Evolutionary conservation across 257 asterid species (phyloP).

Genomic region (Fraxinus quadrangulata): DNA sequence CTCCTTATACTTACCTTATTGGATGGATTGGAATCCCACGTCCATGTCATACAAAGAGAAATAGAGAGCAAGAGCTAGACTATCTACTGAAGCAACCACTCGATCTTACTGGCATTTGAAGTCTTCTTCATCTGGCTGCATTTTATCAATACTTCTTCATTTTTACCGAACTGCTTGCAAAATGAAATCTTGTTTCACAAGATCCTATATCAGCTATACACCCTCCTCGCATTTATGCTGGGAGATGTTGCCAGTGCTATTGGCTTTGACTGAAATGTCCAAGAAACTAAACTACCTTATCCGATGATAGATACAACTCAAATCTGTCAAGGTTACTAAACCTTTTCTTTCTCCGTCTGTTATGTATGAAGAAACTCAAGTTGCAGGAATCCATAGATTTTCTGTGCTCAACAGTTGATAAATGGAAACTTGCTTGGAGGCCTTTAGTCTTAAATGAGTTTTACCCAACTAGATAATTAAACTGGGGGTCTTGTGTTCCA

Average conservation of each 20-base stretch:
- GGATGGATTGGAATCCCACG: neutral
- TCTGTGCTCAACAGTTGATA: slow-evolving; percentile 10
- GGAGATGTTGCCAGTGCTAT: slow-evolving; percentile 7
- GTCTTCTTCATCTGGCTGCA: neutral
- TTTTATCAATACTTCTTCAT: neutral
- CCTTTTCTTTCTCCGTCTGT: slow-evolving; percentile 6
- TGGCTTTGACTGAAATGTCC: neutral
- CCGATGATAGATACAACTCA: slow-evolving; percentile 18
- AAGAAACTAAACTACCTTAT: slow-evolving; percentile 3
- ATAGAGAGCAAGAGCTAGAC: slow-evolving; percentile 3
- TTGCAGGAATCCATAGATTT: slow-evolving; percentile 1
- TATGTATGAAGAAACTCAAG: neutral
- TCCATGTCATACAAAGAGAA: neutral
- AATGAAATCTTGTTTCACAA: slow-evolving; percentile 16
- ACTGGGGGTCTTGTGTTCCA: neutral
- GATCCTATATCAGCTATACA: slow-evolving; percentile 15
- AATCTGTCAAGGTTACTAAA: neutral
- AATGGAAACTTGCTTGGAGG: neutral
- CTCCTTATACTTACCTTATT: neutral
- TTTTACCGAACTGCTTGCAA: slow-evolving; percentile 7
- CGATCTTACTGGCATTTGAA: slow-evolving; percentile 8
- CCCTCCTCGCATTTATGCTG: slow-evolving; percentile 23
- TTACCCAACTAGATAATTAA: neutral
- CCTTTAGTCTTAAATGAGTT: slow-evolving; percentile 1
- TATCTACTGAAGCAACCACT: slow-evolving; percentile 9